Base-by-base conservation (phyloP, 352 stramenopile species). In the Phytophthora boehmeriae region DNA sequence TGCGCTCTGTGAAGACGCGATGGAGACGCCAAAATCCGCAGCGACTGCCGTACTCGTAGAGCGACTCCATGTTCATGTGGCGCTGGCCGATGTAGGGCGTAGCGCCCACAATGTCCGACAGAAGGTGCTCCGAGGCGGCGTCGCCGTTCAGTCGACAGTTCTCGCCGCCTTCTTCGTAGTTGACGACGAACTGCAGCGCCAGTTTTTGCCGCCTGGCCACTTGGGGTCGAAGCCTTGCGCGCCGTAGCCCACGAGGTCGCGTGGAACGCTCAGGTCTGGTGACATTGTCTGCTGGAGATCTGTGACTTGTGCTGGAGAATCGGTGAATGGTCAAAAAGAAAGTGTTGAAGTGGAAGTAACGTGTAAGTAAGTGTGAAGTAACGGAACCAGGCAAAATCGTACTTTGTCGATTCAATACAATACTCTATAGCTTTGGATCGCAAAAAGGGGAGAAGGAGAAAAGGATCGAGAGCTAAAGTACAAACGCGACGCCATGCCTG, bases 151-250 rank as follows among this genome's bases (percentile, higher is more conserved):
- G 76, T 19, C 97, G 64, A 57, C 92, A 98, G 70, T 92, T 98
- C 68, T 99, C 96, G 35, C 93, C 93, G 38, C 96, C 96, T 72
- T 98, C 96, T 76, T 99, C 95, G 74, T 98, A 99, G 78, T 99
- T 99, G 59, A 99, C 88, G 6, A 99, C 96, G 63, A 99, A 97
- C 68, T 98, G 96, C 38, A 91, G 55, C 28, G 95, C 95, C 39
- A 98, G 73, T 63, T 96, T 93, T 68, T 92, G 87, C 60, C 72
- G 66, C 56, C 74, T 58, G 35, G 91, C 93, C 96, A 86, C 66
- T 91, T 76, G 39, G 87, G 78, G 56, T 92, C 80, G 22, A 89
- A 80, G 1, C 86, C 81, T 3, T 62, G 68, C 20, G 66, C 70
- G 16, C 87, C 94, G 58, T 98, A 98, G 46, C 94, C 94, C 30